Evolutionary conservation across 1,139 yeast species (phyloP).

Genomic region (Saccharomyces hybrid): DNA sequence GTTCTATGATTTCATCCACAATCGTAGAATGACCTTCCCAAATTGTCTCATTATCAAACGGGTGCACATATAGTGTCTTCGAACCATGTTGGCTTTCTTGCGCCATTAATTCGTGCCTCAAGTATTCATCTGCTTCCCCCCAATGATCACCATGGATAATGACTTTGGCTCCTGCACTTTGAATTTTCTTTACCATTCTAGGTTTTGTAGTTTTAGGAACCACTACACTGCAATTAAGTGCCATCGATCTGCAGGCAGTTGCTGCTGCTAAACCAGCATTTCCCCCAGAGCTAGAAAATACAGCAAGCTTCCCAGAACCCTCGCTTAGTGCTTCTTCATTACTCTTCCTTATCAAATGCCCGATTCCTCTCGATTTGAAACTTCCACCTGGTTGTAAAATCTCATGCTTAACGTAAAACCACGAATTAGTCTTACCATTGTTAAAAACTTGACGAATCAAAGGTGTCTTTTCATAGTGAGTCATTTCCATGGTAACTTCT

Average conservation of each 20-base stretch:
- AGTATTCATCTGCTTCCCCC: conserved; percentile 53
- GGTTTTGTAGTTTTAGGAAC: conserved; percentile 44
- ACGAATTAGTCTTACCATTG: neutral
- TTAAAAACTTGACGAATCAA: neutral
- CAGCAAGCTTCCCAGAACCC: conserved; percentile 33
- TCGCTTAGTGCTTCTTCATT: conserved; percentile 20
- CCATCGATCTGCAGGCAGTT: conserved; percentile 41
- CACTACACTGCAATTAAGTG: conserved; percentile 51
- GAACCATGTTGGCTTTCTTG: conserved; percentile 18
- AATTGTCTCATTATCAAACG: conserved; percentile 52
- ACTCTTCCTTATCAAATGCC: conserved; percentile 34
- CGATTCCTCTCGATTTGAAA: conserved; percentile 59
- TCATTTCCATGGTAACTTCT: neutral
- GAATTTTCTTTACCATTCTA: conserved; percentile 34
- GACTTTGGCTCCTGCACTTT: conserved; percentile 44
- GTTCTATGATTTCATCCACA: conserved; percentile 47
- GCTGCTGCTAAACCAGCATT: conserved; percentile 74
- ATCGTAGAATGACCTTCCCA: conserved; percentile 62
- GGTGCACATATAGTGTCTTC: conserved; percentile 48
- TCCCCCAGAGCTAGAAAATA: conserved; percentile 61
- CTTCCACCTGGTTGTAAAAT: conserved; percentile 61
- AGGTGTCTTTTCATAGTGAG: neutral
- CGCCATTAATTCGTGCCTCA: conserved; percentile 36
- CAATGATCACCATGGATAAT: conserved; percentile 47
- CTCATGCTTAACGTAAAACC: conserved; percentile 44